A percentile compares a stretch with the other conserved stretches of the same genome.
Evolutionary conservation across 495 filamentous ascomycete species (phyloP).

Genomic region (Monascus purpureus): DNA sequence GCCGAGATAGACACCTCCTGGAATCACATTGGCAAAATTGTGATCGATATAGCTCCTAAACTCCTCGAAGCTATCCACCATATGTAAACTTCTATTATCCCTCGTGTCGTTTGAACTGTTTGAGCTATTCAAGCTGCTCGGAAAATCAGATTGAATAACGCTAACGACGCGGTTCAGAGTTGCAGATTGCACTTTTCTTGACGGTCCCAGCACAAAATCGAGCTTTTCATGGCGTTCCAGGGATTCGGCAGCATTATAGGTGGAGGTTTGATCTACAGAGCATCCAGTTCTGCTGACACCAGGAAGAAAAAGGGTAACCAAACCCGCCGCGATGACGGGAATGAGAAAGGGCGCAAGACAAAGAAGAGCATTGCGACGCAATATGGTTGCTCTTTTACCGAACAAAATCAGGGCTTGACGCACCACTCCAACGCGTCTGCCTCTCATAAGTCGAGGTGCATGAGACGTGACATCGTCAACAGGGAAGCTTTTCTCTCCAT

Average conservation of each 20-base stretch:
- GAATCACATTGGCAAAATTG: constrained; percentile 51
- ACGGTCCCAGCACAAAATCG: constrained; percentile 49
- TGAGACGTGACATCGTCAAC: constrained; percentile 23
- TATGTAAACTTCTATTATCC: constrained; percentile 34
- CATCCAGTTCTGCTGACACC: constrained; percentile 43
- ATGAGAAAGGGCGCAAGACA: constrained; percentile 57
- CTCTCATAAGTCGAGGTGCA: constrained; percentile 48
- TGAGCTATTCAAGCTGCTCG: too few species aligned
- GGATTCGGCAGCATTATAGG: constrained; percentile 18
- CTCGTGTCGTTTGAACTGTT: too few species aligned
- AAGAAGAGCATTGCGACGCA: constrained; percentile 62
- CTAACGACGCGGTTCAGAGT: constrained; percentile 26
- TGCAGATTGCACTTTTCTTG: constrained; percentile 26
- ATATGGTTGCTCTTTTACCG: constrained; percentile 59
- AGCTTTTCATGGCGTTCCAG: constrained; percentile 22
- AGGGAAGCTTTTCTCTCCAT: background rate
- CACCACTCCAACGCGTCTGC: constrained; percentile 46
- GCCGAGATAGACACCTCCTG: constrained; percentile 64
- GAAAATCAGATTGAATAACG: constrained; percentile 4
- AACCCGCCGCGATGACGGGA: constrained; percentile 59
- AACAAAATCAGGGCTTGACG: constrained; percentile 61
- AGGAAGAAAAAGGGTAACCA: constrained; percentile 60
- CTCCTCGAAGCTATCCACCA: constrained; percentile 47
- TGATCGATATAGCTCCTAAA: constrained; percentile 51
- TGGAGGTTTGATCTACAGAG: constrained; percentile 29